phyloP scores from a whole-genome alignment of 495 filamentous ascomycete species.

The Aspergillus mulundensis region DNA sequence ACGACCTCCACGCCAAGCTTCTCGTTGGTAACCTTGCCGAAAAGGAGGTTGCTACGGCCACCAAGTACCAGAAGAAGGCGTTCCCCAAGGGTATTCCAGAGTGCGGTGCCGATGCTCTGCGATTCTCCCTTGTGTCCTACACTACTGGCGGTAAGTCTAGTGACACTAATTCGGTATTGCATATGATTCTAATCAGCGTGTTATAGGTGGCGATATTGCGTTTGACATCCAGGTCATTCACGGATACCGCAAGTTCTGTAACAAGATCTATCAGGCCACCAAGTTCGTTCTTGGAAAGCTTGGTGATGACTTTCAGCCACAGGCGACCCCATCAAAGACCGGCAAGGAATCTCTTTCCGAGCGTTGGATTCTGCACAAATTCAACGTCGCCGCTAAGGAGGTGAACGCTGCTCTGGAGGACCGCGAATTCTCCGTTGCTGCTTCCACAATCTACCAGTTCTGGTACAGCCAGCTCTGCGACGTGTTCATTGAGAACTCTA shows the following conservation, averaged over 20 bases:
- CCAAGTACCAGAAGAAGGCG: conserved; percentile 72
- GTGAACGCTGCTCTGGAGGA: conserved; percentile 65
- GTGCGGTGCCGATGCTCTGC: conserved; percentile 80
- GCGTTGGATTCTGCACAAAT: conserved; percentile 80
- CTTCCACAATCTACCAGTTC: conserved; percentile 63
- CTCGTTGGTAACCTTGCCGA: conserved; percentile 66
- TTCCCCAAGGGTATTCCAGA: conserved; percentile 82
- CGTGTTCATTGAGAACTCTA: conserved; percentile 74
- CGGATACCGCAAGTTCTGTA: conserved; percentile 80
- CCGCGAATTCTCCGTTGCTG: conserved; percentile 66
- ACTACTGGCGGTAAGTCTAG: conserved; percentile 67
- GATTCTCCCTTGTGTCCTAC: conserved; percentile 77
- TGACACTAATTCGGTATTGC: neutral
- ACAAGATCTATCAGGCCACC: conserved; percentile 89
- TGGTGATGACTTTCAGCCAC: conserved; percentile 66
- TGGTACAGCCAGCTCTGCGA: conserved; percentile 66
- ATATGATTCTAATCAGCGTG: neutral
- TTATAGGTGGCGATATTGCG: conserved; percentile 64
- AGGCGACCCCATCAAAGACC: conserved; percentile 49
- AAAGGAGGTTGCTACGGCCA: conserved; percentile 67
- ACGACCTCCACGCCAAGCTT: conserved; percentile 67
- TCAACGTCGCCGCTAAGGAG: conserved; percentile 67
- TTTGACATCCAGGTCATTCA: conserved; percentile 84
- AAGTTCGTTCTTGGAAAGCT: conserved; percentile 82
- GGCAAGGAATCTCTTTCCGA: conserved; percentile 70